Percentiles rank a stretch among this genome's conserved stretches.
Conservation (phyloP, 1,284 basidiomycete genomes). For the Coniophora puteana region DNA sequence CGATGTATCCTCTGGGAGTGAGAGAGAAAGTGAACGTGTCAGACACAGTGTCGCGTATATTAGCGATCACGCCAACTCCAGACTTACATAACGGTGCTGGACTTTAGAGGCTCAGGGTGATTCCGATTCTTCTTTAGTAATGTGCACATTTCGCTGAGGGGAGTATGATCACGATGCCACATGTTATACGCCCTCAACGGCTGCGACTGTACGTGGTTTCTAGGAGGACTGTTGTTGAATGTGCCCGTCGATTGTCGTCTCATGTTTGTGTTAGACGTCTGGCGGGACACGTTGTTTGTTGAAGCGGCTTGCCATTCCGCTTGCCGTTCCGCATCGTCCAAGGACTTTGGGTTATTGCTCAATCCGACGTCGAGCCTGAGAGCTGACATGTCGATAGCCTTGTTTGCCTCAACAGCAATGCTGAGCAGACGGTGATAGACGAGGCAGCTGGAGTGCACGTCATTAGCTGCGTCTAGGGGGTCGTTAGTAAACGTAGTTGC, state of each 20-base stretch:
- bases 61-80: too few relatives aligned
- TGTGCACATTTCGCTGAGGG: constrained; percentile 45
- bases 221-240: constrained; percentile 14
- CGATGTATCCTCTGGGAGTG: constrained; percentile 38
- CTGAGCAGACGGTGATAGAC: too few relatives aligned
- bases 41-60: too few relatives aligned
- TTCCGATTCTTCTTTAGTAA: constrained; percentile 23
- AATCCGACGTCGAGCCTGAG: constrained; percentile 23
- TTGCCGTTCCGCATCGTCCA: too few relatives aligned
- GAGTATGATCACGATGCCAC: constrained; percentile 44
- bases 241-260: too few relatives aligned
- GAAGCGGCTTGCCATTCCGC: too few relatives aligned
- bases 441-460: constrained; percentile 50
- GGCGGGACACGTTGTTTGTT: too few relatives aligned
- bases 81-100: constrained; percentile 57
- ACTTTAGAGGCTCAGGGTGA: constrained; percentile 49
- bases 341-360: too few relatives aligned
- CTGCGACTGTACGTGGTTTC: constrained; percentile 36
- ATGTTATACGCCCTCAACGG: constrained; percentile 53
- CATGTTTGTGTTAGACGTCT: too few relatives aligned
- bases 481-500: constrained; percentile 6
- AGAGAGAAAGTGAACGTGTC: not conserved
- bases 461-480: constrained; percentile 56
- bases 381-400: constrained; percentile 36
- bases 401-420: too few relatives aligned